Base-by-base conservation (phyloP, 345 rosid genomes). In the Sisymbrium altissimum region DNA sequence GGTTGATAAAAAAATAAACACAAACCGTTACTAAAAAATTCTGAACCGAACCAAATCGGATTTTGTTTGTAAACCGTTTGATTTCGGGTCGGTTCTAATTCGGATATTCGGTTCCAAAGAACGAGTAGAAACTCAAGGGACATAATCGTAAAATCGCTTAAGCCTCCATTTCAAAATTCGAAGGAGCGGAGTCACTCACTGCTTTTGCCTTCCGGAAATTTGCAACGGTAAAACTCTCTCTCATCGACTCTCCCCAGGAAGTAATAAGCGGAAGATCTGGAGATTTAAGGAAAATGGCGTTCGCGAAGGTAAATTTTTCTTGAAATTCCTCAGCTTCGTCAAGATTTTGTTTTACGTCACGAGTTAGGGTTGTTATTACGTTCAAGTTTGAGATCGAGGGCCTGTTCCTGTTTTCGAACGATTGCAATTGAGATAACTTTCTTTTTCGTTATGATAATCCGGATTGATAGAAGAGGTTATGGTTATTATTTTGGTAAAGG, bases 281-380 rank as follows among this genome's bases (percentile, higher is more conserved):
- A 71, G 74, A 68, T 36, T 29, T 27, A 11, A 52, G 39, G 6
- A 53, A 9, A 59, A 45, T 70, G 76, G 81, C 80, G 61, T 78
- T 73, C 48, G 72, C 62, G 0, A 81, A 75, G 77, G 79, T 79
- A 70, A 0, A 1, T 1, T 39, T n/a, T 18, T 29, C 17, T 0
- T 18, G 12, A 13, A 10, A 30, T 4, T 0, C 23, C 3, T 9
- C 45, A 55, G 7, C 38, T 56, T 39, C 30, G 5, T 46, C 71
- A 18, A 55, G 53, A 36, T 54, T 8, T 33, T 64, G 35, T 8
- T 12, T 12, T 48, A 44, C 3, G 19, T n/a, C 33, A 15, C 23
- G 74, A 53, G 33, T 61, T 63, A 52, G 49, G 21, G 57, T 52
- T 68, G 32, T 5, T 54, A 1, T 7, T 19, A 21, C 38, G 21